Conservation (phyloP, 805 yeast species). For the Tetrapisispora taiwanensis region DNA sequence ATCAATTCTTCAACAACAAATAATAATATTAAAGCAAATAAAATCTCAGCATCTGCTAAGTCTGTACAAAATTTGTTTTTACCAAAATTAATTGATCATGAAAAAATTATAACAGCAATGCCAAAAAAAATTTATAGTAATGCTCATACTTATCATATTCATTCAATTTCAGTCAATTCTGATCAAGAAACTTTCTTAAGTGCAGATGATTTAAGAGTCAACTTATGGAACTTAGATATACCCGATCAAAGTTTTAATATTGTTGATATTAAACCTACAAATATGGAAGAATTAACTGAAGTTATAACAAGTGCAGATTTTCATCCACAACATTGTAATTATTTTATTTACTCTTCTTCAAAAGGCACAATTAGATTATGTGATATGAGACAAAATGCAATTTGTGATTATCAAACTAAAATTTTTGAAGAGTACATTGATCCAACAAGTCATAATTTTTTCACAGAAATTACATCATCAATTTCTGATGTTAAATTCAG, state of each 20-base stretch:
- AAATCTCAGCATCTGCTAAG: slow-evolving; percentile 22
- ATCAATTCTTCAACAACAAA: slow-evolving; percentile 6
- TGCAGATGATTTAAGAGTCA: slow-evolving; percentile 89
- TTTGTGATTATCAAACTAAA: slow-evolving; percentile 83
- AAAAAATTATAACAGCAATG: slow-evolving; percentile 87
- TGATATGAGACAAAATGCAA: slow-evolving; percentile 91
- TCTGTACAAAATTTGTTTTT: slow-evolving; percentile 46
- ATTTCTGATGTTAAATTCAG: slow-evolving; percentile 91
- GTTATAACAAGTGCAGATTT: slow-evolving; percentile 95
- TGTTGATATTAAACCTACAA: slow-evolving; percentile 94
- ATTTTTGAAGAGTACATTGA: slow-evolving; percentile 89
- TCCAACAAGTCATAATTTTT: slow-evolving; percentile 86
- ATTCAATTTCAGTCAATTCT: slow-evolving; percentile 85
- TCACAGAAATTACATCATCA: slow-evolving; percentile 91
- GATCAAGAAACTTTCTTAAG: slow-evolving; percentile 93
- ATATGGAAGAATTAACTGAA: slow-evolving; percentile 98
- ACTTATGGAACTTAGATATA: slow-evolving; percentile 88
- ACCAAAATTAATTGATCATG: slow-evolving; percentile 88
- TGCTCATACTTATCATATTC: slow-evolving; percentile 97
- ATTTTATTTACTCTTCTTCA: slow-evolving; percentile 89
- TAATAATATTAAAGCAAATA: slow-evolving; percentile 6
- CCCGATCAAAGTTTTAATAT: slow-evolving; percentile 94
- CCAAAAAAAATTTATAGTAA: slow-evolving; percentile 87
- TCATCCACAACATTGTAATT: slow-evolving; percentile 86
- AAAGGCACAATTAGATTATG: slow-evolving; percentile 92